Evolutionary conservation across 768 basidiomycete genomes (phyloP), one percentile per base, ranked within the genome.

Genomic region (Mycena venus): DNA sequence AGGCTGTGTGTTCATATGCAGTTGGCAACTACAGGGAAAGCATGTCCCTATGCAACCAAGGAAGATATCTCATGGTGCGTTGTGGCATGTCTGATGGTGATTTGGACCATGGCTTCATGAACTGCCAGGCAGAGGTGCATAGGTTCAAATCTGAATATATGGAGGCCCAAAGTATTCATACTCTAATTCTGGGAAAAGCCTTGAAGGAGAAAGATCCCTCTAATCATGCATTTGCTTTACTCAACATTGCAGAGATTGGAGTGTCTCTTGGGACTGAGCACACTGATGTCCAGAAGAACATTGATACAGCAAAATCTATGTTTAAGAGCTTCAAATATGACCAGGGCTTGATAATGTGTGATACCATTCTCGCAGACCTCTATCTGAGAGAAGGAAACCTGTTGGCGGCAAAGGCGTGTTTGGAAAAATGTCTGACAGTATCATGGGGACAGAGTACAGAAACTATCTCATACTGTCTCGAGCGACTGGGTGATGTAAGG

Each of bases 31-130:
- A 59, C 34, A n/a, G n/a, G n/a, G n/a, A n/a, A 23, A 23, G 12
- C 10, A 23, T 36, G 2, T 38, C 0, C 15, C 14, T 59, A 17
- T 11, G 11, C n/a, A 38, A n/a, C 0, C n/a, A 23, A n/a, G n/a
- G 8, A n/a, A 11, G 11, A 23, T 8, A n/a, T n/a, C 58, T 36
- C 6, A 11, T 59, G 14, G 4, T 10, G 10, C n/a, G n/a, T 4
- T 38, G 58, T 59, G 58, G 58, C 4, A 38, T 59, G 58, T 25
- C 34, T 17, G n/a, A 8, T 10, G 36, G 34, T 2, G 21, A 4
- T 19, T 36, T 23, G 4, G 4, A 7, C 4, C n/a, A n/a, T 38
- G 3, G 0, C 14, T 1, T n/a, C n/a, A n/a, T n/a, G n/a, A n/a
- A n/a, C n/a, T 1, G 5, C 36, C 3, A 23, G 8, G 58, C 58